phyloP scores from a whole-genome alignment of 768 basidiomycete species.

The Suillus clintonianus region DNA sequence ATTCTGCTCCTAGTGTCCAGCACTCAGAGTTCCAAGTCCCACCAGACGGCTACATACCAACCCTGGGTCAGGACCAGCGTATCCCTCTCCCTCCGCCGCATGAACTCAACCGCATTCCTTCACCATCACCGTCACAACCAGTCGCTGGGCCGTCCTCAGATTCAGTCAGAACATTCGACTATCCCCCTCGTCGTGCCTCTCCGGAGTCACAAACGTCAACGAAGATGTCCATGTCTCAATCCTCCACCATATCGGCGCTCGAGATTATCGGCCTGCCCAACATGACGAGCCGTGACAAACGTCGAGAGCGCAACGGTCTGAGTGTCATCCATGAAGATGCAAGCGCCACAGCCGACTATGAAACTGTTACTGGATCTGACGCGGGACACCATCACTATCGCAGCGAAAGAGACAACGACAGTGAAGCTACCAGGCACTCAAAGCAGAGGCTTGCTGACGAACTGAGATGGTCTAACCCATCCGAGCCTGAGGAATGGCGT shows the following conservation, averaged over 20 bases:
- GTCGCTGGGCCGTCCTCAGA: constrained; percentile 20
- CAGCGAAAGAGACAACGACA: constrained; percentile 13
- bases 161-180: constrained; percentile 18
- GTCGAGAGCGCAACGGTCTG: constrained; percentile 25
- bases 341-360: constrained; percentile 24
- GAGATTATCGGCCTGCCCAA: constrained; percentile 31
- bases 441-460: constrained; percentile 36
- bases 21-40: constrained; percentile 33
- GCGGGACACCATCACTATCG: constrained; percentile 9
- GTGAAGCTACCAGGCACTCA: constrained; percentile 14
- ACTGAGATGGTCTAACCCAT: constrained; percentile 36
- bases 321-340: constrained; percentile 36
- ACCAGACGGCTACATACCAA: constrained; percentile 54
- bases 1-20: constrained; percentile 16
- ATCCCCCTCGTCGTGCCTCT: constrained; percentile 25
- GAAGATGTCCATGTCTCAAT: constrained; percentile 22
- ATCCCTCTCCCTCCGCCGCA: constrained; percentile 55
- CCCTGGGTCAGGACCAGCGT: constrained; percentile 35
- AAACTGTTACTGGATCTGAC: constrained; percentile 22
- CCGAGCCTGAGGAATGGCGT: constrained; percentile 33
- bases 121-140: constrained; percentile 29
- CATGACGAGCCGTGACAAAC: constrained; percentile 5
- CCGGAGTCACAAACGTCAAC: constrained; percentile 31
- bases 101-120: constrained; percentile 38
- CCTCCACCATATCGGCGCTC: constrained; percentile 34